Conservation (phyloP, 371 early-diverging fungal species). For the Batkoa obscura region DNA sequence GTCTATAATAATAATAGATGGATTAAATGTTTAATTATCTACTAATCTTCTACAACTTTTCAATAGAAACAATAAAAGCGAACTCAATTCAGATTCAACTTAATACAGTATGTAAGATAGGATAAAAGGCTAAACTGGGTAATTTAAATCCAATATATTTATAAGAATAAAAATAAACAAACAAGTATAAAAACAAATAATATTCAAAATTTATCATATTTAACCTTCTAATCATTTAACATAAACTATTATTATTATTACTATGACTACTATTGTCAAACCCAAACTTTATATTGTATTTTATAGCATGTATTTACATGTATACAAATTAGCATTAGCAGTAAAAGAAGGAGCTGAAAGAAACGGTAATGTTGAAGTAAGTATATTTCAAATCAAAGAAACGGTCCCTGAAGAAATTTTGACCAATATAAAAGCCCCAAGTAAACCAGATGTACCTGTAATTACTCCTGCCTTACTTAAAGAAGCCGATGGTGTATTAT, state of each 20-base stretch:
- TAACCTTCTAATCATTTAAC: too few relatives aligned
- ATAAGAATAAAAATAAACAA: too few relatives aligned
- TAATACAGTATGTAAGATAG: too few relatives aligned
- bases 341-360: conserved; percentile 39
- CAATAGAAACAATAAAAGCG: too few relatives aligned
- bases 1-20: too few relatives aligned
- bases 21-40: too few relatives aligned
- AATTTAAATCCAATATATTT: too few relatives aligned
- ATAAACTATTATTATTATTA: conserved; percentile 15
- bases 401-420: conserved; percentile 15
- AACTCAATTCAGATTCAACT: too few relatives aligned
- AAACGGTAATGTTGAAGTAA: conserved; percentile 45
- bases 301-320: conserved; percentile 56
- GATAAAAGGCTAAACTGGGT: too few relatives aligned
- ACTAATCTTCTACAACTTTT: too few relatives aligned
- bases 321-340: conserved; percentile 42
- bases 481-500: conserved; percentile 55
- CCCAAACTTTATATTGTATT: conserved; percentile 4
- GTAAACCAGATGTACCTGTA: conserved; percentile 33
- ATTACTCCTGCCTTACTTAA: conserved; percentile 29
- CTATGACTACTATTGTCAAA: neutral
- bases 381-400: conserved; percentile 40
- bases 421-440: conserved; percentile 45
- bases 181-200: too few relatives aligned
- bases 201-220: too few relatives aligned